phyloP scores from a whole-genome alignment of 2,329 filamentous ascomycete genomes.

The Trichoderma asperellum region DNA sequence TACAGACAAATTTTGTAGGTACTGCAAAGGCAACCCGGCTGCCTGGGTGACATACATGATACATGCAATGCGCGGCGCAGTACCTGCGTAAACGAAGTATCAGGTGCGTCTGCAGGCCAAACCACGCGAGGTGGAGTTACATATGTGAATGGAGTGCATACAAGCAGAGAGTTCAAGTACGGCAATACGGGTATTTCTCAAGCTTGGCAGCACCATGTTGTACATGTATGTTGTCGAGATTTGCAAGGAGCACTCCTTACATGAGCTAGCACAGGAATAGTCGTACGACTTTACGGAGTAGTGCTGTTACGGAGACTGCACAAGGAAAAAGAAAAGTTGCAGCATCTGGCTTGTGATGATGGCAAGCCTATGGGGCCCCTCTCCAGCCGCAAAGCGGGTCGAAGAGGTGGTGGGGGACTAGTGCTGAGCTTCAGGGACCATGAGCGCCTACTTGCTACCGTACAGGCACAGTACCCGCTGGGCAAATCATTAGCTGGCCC shows the following conservation, averaged over 20 bases:
- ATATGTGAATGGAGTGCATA: neutral
- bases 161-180: neutral
- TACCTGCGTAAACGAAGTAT: conserved; percentile 13
- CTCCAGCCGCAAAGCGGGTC: conserved; percentile 16
- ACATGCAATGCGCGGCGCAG: neutral
- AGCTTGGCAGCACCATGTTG: neutral
- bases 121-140: neutral
- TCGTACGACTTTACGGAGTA: neutral
- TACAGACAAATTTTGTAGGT: neutral
- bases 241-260: neutral
- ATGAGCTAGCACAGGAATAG: neutral
- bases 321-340: neutral
- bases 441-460: neutral
- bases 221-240: neutral
- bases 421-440: neutral
- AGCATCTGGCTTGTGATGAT: neutral
- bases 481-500: neutral
- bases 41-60: conserved; percentile 4
- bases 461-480: neutral
- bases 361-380: neutral
- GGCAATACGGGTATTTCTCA: neutral
- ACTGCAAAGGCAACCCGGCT: neutral
- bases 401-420: neutral
- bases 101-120: conserved; percentile 8
- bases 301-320: neutral